Evolutionary conservation across 2,329 filamentous ascomycete species (phyloP).

Genomic region (Metarhizium sp.): DNA sequence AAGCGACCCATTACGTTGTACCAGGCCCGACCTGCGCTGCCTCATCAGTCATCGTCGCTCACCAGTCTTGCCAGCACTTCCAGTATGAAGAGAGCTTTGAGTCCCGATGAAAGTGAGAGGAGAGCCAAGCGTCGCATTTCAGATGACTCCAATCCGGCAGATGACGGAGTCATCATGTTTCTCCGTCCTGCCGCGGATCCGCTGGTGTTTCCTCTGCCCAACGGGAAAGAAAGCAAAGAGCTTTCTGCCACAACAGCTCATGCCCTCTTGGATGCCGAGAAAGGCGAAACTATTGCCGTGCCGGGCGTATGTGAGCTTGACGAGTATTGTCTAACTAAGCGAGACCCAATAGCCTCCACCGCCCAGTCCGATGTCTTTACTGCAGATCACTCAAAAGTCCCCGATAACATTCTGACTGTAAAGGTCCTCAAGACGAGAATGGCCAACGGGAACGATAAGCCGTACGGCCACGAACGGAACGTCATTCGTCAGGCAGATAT

Average conservation of each 20-base stretch:
- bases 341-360: constrained; percentile 46
- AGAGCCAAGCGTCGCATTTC: constrained; percentile 33
- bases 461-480: constrained; percentile 41
- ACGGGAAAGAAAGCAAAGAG: constrained; percentile 35
- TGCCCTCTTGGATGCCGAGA: constrained; percentile 40
- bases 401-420: constrained; percentile 47
- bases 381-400: constrained; percentile 41
- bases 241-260: constrained; percentile 36
- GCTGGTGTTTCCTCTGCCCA: constrained; percentile 42
- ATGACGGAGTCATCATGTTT: constrained; percentile 47
- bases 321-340: constrained; percentile 45
- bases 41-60: constrained; percentile 21
- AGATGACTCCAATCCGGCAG: constrained; percentile 18
- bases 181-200: constrained; percentile 39
- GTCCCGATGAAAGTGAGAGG: constrained; percentile 33
- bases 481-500: constrained; percentile 51
- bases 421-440: constrained; percentile 50
- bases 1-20: constrained; percentile 38
- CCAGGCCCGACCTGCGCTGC: constrained; percentile 18
- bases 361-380: constrained; percentile 47
- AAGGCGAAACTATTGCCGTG: constrained; percentile 39
- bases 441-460: constrained; percentile 30
- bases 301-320: constrained; percentile 42
- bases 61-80: constrained; percentile 26
- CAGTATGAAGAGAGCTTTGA: constrained; percentile 42